Evolutionary conservation across 805 yeast genomes (phyloP), one percentile per base, ranked within the genome.

Genomic region (Candida germanica): DNA sequence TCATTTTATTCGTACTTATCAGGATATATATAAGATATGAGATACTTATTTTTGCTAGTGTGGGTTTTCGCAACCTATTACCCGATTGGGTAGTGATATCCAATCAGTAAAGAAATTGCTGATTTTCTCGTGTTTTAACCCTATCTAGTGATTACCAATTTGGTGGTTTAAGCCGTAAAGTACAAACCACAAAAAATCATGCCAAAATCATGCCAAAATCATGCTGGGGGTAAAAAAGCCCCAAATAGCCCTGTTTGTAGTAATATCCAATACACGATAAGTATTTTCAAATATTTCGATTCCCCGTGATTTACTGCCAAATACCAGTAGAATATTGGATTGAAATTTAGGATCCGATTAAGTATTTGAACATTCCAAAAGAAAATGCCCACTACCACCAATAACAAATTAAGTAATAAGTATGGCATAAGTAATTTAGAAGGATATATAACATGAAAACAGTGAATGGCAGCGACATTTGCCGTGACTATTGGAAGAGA

Each of bases 151-250:
- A n/a, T n/a, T n/a, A n/a, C n/a, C n/a, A n/a, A n/a, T n/a, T n/a
- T n/a, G n/a, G n/a, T n/a, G n/a, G n/a, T n/a, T n/a, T n/a, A n/a
- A n/a, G n/a, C n/a, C n/a, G n/a, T n/a, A n/a, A n/a, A n/a, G n/a
- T n/a, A n/a, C n/a, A n/a, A n/a, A n/a, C n/a, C n/a, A n/a, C n/a
- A n/a, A n/a, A n/a, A n/a, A n/a, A n/a, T n/a, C n/a, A n/a, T n/a
- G n/a, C n/a, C n/a, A n/a, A n/a, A n/a, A n/a, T n/a, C n/a, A n/a
- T n/a, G n/a, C n/a, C n/a, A n/a, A n/a, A n/a, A 18, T 27, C 43
- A 87, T n/a, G 98, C 98, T 4, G 98, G 98, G 2, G 97, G 98
- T 28, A 89, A 65, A 53, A 86, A 89, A n/a, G 80, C 80, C 6
- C 83, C 86, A 61, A 77, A 89, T 33, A 89, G 61, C 1, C 77